Conservation (phyloP, 2,329 filamentous ascomycete species). For the Arthrobotrys entomopaga region DNA sequence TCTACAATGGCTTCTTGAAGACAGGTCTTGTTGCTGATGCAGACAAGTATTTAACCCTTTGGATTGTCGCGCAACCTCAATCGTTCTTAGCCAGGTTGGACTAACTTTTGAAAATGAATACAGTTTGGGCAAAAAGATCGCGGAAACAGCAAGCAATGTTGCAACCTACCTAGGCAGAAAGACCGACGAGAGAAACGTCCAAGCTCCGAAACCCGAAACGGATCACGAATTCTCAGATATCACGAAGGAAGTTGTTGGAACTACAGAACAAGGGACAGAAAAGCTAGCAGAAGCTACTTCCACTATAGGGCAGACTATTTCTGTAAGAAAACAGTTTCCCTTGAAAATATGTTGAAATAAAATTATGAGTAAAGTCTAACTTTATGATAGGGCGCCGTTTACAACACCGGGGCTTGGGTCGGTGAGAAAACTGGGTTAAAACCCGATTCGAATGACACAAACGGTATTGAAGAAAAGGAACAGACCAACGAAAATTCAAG, state of each 20-base stretch:
- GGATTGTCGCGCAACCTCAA: not conserved
- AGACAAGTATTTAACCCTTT: slow-evolving; percentile 50
- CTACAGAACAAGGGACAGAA: slow-evolving; percentile 42
- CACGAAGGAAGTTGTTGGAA: slow-evolving; percentile 46
- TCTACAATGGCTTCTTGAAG: slow-evolving; percentile 56
- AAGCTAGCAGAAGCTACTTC: slow-evolving; percentile 53
- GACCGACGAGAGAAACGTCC: slow-evolving; percentile 42
- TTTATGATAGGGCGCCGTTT: slow-evolving; percentile 38
- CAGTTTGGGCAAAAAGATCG: slow-evolving; percentile 48
- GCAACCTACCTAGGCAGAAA: slow-evolving; percentile 35
- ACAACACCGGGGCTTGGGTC: slow-evolving; percentile 55
- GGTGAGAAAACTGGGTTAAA: slow-evolving; percentile 55
- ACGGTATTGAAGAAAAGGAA: not conserved
- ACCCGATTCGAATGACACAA: not conserved
- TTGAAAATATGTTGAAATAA: not conserved
- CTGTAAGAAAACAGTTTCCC: slow-evolving; percentile 15
- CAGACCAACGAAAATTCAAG: not conserved
- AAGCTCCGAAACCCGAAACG: slow-evolving; percentile 24
- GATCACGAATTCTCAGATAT: slow-evolving; percentile 53
- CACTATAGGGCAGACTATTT: slow-evolving; percentile 47
- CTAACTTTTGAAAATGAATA: no score
- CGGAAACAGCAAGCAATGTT: slow-evolving; percentile 42
- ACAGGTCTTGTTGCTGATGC: slow-evolving; percentile 55
- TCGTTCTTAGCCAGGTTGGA: no score
- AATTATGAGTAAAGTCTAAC: not conserved